These are phyloP conservation scores for Jaminaea rosea DNA, from an alignment of 1,284 basidiomycete species.

Conservation along the genomic window DNA sequence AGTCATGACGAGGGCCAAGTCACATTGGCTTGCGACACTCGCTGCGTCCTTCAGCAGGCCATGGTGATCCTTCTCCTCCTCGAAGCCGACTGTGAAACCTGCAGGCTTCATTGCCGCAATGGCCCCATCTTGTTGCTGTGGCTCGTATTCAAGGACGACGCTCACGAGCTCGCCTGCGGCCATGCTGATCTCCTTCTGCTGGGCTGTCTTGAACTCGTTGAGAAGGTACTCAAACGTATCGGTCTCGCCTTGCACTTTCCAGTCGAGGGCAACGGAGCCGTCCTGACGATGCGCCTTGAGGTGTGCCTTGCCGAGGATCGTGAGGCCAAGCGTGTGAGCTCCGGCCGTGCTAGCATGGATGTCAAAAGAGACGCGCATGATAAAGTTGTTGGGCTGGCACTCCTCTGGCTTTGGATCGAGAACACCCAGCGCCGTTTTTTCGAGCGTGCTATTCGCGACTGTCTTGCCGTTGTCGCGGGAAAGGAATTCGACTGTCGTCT, in stretches of 20 bases:
- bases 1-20: slow-evolving; percentile 9
- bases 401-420: neutral
- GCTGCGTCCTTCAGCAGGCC: slow-evolving; percentile 1
- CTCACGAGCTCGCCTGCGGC: neutral
- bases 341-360: neutral
- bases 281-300: neutral
- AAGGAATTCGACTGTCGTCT: neutral
- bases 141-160: neutral
- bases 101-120: neutral
- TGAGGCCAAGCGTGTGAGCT: neutral
- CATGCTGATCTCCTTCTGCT: neutral
- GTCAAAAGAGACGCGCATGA: neutral
- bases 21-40: neutral
- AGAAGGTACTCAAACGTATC: neutral
- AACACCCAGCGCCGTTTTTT: neutral
- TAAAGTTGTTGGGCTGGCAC: neutral
- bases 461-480: too few species aligned
- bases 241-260: neutral
- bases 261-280: neutral
- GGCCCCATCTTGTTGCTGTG: neutral
- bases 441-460: neutral
- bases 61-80: slow-evolving; percentile 6
- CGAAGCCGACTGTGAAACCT: slow-evolving; percentile 6
- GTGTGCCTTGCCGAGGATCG: neutral
- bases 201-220: neutral